Evolutionary conservation across 352 stramenopile species (phyloP).

Genomic region (Globisporangium emineosum): DNA sequence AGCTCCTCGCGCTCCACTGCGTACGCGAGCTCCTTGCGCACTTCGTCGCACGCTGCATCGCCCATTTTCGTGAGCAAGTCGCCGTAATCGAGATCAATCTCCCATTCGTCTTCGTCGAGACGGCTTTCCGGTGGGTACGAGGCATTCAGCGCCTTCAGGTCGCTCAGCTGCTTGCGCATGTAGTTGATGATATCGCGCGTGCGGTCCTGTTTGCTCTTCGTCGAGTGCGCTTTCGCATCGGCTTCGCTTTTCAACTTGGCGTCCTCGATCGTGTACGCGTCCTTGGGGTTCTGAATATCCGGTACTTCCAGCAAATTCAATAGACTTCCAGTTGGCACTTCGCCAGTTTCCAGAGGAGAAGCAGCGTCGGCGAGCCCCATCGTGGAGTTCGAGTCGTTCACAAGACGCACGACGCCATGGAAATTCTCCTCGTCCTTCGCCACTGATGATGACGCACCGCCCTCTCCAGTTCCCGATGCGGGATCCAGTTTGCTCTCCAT

Average conservation of each 20-base stretch:
- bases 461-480: not conserved
- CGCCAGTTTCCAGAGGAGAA: conserved; percentile 15
- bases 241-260: conserved; percentile 89
- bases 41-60: conserved; percentile 85
- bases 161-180: conserved; percentile 79
- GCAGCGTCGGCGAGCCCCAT: conserved; percentile 25
- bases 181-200: conserved; percentile 77
- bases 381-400: conserved; percentile 34
- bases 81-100: conserved; percentile 87
- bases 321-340: conserved; percentile 12
- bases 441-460: conserved; percentile 5
- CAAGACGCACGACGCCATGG: conserved; percentile 44
- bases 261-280: conserved; percentile 92
- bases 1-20: conserved; percentile 75
- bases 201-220: conserved; percentile 85
- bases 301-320: conserved; percentile 42
- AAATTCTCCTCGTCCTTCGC: conserved; percentile 56
- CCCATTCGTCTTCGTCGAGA: conserved; percentile 73
- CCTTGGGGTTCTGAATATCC: conserved; percentile 66
- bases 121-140: conserved; percentile 50
- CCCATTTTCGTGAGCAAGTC: conserved; percentile 61
- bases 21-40: conserved; percentile 82
- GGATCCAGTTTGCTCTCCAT: conserved; percentile 46
- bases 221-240: conserved; percentile 55
- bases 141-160: conserved; percentile 57